A percentile compares a stretch with the other conserved stretches of the same genome.
These are phyloP conservation scores for Xylaria sp. DNA, from an alignment of 2,329 filamentous ascomycete species.

Conservation along the genomic window DNA sequence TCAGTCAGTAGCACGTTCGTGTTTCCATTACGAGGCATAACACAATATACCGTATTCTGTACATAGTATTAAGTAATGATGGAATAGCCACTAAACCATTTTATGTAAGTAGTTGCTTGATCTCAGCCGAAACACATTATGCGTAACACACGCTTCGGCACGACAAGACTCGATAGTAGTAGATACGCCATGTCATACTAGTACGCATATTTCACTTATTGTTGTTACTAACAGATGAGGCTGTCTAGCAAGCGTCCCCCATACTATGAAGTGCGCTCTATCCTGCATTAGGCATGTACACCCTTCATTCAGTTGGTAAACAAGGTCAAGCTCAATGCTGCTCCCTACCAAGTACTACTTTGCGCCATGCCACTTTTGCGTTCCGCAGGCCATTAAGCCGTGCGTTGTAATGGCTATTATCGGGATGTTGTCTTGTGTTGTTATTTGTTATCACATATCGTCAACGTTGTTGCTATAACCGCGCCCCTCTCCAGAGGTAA, in stretches of 20 bases:
- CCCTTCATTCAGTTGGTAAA: not conserved
- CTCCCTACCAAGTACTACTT: not conserved
- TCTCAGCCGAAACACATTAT: constrained; percentile 8
- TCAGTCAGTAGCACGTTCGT: constrained; percentile 18
- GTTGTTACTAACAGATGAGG: constrained; percentile 16
- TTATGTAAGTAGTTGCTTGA: not conserved
- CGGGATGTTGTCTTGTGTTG: not conserved
- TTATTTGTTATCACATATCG: constrained; percentile 13
- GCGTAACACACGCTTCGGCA: not conserved
- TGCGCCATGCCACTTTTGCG: not conserved
- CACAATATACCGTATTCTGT: not conserved
- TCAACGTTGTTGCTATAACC: not conserved
- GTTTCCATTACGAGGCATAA: not conserved
- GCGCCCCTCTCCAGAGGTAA: not conserved
- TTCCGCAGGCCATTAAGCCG: not conserved
- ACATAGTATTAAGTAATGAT: not conserved
- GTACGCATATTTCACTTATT: constrained; percentile 1
- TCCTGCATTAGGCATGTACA: constrained; percentile 14
- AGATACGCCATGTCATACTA: too few relatives aligned
- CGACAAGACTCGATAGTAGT: too few relatives aligned
- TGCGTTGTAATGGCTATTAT: not conserved
- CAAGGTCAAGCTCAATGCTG: not conserved
- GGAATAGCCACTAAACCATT: constrained; percentile 8
- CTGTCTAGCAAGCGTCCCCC: constrained; percentile 7
- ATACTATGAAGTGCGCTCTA: not conserved